Evolutionary conservation across 495 filamentous ascomycete species (phyloP), one percentile per base, ranked within the genome.

Genomic region (Jackrogersella multiformis): DNA sequence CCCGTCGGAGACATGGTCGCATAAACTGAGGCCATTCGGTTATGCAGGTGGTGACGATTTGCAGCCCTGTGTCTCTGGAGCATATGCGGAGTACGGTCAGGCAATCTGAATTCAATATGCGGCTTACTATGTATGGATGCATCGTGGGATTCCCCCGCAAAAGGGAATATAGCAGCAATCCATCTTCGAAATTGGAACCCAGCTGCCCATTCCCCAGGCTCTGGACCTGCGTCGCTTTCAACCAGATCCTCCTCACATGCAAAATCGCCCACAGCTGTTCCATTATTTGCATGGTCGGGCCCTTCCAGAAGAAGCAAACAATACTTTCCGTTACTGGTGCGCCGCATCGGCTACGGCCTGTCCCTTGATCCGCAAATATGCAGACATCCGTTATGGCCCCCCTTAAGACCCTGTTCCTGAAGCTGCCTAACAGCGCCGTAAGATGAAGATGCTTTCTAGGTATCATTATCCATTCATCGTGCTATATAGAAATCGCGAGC

Each of bases 1-100:
- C 62, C 70, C 64, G 64, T 74, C 73, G 73, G 73, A 74, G 64
- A 73, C 70, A 69, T 71, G 76, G 76, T 70, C 74, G 76, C 76
- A 78, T 64, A 64, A 70, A 70, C 66, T 67, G 73, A 75, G 76
- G 71, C 76, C 76, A 63, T 68, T 76, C 74, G 74, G 73, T 66
- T 75, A 75, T 78, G 76, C 76, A 76, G 71, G 74, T 71, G 56
- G 58, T 67, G 64, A 67, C 56, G 66, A 66, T 60, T 45, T 64
- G 64, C 71, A 71, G 61, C 39, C 55, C 54, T 64, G 61, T 58
- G 68, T 61, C 30, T 59, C 49, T 73, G 59, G 68, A 62, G 53
- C 15, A 26, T 56, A 65, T 70, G 67, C 67, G 67, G 67, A 70
- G 67, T 61, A 18, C 61, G 67, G 61, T 66, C 61, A 62, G 67